phyloP scores from a whole-genome alignment of 768 basidiomycete species.

The Lyophyllum decastes region DNA sequence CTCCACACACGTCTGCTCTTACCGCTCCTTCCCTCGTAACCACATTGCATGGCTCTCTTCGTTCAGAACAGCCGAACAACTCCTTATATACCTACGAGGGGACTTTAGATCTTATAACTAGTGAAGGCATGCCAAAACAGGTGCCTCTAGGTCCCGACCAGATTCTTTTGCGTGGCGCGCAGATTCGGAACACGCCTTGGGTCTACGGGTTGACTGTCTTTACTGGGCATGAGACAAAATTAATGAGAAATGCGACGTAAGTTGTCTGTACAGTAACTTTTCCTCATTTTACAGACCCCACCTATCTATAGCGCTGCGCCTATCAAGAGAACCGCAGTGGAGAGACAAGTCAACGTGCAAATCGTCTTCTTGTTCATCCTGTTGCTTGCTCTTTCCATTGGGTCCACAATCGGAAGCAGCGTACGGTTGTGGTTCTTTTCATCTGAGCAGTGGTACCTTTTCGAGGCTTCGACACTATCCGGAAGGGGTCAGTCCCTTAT shows the following conservation, averaged over 20 bases:
- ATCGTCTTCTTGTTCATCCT: constrained; percentile 94
- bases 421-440: constrained; percentile 92
- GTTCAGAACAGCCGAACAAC: constrained; percentile 97
- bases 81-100: constrained; percentile 96
- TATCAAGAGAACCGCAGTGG: constrained; percentile 95
- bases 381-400: constrained; percentile 83
- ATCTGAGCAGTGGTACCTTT: constrained; percentile 87
- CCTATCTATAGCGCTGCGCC: constrained; percentile 76
- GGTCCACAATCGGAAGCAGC: constrained; percentile 90
- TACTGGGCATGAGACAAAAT: constrained; percentile 97
- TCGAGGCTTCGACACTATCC: constrained; percentile 57
- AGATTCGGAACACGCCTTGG: constrained; percentile 96
- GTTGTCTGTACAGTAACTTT: constrained; percentile 27
- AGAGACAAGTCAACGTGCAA: constrained; percentile 93
- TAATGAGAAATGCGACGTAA: constrained; percentile 98
- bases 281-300: background rate
- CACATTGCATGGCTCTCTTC: constrained; percentile 76
- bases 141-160: constrained; percentile 95
- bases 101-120: constrained; percentile 63
- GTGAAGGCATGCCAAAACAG: constrained; percentile 66
- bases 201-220: constrained; percentile 92
- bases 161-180: constrained; percentile 90
- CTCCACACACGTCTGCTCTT: constrained; percentile 74
- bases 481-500: constrained; percentile 56
- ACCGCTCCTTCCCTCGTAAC: constrained; percentile 77